phyloP scores from a whole-genome alignment of 805 yeast species.

The Sugiyamaella lignohabitans region DNA sequence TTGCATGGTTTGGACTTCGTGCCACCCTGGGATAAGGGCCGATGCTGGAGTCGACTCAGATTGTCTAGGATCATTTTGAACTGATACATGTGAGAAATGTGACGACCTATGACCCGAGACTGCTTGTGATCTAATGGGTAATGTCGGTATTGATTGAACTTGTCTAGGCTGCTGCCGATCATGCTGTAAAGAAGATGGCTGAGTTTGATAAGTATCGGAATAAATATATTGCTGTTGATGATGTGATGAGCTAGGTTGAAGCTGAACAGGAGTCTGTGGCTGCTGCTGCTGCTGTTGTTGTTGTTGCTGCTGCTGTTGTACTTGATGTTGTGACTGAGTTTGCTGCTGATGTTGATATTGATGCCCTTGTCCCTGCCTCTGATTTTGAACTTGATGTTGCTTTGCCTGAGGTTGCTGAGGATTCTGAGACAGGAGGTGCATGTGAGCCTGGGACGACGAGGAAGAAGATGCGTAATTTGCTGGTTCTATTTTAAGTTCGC shows the following conservation, averaged over 20 bases:
- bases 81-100: background rate
- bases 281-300: background rate
- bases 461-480: background rate
- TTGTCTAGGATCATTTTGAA: background rate
- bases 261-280: background rate
- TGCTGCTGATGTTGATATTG: background rate
- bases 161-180: background rate
- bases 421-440: no score
- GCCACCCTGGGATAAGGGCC: background rate
- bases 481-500: background rate
- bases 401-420: conserved; percentile 1
- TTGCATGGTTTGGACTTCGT: background rate
- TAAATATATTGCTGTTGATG: conserved; percentile 2
- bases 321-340: background rate
- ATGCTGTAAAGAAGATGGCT: background rate
- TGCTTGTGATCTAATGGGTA: background rate
- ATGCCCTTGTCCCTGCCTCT: background rate
- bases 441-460: no score
- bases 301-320: conserved; percentile 9
- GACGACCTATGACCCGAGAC: background rate
- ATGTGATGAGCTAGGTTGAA: background rate
- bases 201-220: background rate
- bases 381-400: no score
- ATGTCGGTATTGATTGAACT: background rate
- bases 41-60: background rate